Percentiles rank a stretch among this genome's conserved stretches.
Evolutionary conservation across 1,139 yeast species (phyloP).

Genomic region (Candida anutae): DNA sequence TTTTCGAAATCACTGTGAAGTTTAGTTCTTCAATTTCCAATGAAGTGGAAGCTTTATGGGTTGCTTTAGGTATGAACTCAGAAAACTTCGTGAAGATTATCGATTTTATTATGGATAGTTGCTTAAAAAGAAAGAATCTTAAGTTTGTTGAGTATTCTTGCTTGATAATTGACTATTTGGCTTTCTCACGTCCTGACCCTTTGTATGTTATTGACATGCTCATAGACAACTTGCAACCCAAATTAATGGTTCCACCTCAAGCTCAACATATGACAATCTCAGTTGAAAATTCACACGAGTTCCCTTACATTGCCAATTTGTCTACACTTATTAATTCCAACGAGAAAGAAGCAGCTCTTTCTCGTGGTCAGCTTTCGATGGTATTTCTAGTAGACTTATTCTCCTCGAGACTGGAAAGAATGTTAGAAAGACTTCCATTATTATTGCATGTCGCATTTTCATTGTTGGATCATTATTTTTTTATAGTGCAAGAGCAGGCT

Average conservation of each 20-base stretch:
- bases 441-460: slow-evolving; percentile 77
- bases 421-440: slow-evolving; percentile 57
- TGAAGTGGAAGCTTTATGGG: slow-evolving; percentile 94
- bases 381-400: slow-evolving; percentile 78
- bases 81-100: slow-evolving; percentile 66
- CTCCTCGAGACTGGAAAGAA: slow-evolving; percentile 50
- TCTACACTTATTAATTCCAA: slow-evolving; percentile 48
- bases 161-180: slow-evolving; percentile 71
- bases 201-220: slow-evolving; percentile 55
- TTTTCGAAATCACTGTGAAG: slow-evolving; percentile 77
- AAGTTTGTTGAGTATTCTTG: slow-evolving; percentile 71
- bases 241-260: slow-evolving; percentile 75
- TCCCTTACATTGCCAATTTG: slow-evolving; percentile 72
- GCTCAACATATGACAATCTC: slow-evolving; percentile 8
- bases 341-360: slow-evolving; percentile 71
- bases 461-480: slow-evolving; percentile 78
- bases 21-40: slow-evolving; percentile 68
- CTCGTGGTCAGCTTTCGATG: slow-evolving; percentile 81
- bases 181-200: slow-evolving; percentile 52
- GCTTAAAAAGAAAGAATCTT: slow-evolving; percentile 66
- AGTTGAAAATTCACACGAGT: slow-evolving; percentile 3
- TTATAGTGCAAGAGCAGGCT: slow-evolving; percentile 80
- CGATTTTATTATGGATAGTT: slow-evolving; percentile 60
- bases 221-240: slow-evolving; percentile 67
- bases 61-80: slow-evolving; percentile 68